Evolutionary conservation across 2,329 filamentous ascomycete genomes (phyloP).

Genomic region (Colletotrichum graminicola): DNA sequence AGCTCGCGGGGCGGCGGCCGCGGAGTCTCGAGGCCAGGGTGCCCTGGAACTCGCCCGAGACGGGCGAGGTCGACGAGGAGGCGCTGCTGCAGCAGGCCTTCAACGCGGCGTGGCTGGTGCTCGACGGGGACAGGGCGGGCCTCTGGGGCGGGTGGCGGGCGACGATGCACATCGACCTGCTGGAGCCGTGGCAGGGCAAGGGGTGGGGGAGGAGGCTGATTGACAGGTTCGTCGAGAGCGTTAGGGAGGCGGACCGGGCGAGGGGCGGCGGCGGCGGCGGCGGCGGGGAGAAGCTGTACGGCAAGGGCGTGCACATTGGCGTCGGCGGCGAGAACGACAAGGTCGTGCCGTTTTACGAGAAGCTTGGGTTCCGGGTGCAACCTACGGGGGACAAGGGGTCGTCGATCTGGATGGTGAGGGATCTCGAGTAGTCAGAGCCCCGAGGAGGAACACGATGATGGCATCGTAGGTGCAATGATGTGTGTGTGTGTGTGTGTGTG

Average conservation of each 20-base stretch:
- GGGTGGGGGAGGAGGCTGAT: constrained; percentile 61
- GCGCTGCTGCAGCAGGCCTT: constrained; percentile 58
- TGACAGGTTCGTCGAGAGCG: constrained; percentile 55
- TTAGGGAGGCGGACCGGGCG: constrained; percentile 45
- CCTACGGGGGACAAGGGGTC: constrained; percentile 52
- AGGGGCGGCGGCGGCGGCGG: neutral
- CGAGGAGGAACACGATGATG: neutral
- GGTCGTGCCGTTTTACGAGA: constrained; percentile 63
- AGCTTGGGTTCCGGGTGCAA: constrained; percentile 57
- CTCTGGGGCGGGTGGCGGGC: constrained; percentile 53
- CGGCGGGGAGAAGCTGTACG: constrained; percentile 44
- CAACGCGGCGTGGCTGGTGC: constrained; percentile 55
- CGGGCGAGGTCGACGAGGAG: constrained; percentile 48
- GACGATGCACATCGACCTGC: constrained; percentile 64
- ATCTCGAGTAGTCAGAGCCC: constrained; percentile 45
- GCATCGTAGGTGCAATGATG: neutral
- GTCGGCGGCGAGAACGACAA: constrained; percentile 60
- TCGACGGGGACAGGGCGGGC: constrained; percentile 51
- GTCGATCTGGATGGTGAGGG: constrained; percentile 58
- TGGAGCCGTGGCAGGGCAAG: constrained; percentile 55
- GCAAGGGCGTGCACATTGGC: constrained; percentile 58
- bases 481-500: too few relatives aligned
- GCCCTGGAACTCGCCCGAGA: constrained; percentile 48
- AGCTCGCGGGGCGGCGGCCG: constrained; percentile 43
- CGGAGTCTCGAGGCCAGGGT: constrained; percentile 48